Base-by-base conservation (phyloP, 2,329 filamentous ascomycete genomes). In the Cladophialophora bantiana region DNA sequence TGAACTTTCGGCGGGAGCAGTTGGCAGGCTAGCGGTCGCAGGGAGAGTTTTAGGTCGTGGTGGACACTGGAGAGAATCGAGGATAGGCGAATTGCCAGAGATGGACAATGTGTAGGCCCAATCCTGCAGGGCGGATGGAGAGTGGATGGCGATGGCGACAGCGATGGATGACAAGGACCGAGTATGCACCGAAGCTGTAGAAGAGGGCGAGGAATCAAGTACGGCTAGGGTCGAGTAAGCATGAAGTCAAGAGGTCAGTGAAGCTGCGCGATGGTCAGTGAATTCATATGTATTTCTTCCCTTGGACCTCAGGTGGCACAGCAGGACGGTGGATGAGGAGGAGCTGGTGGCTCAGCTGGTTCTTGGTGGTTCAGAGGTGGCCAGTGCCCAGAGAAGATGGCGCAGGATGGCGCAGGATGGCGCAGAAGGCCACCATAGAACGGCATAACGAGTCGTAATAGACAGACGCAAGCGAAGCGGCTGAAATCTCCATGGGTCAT, bases 271-370 rank as follows among this genome's bases (percentile, higher is more conserved):
- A 26, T 26, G 26, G 26, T 26, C 26, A 3, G 26, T 26, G 40
- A 42, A 42, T 10, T 42, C 40, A 42, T 42, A 26, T 26, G 26
- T 26, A 26, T 50, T 12, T 38, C 26, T 48, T 50, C 18, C 20
- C 35, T 48, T 26, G 26, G 26, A 3, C 26, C 26, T 56, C 52
- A 62, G 52, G 59, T 56, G 59, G 59, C 59, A 54, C 59, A 62
- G 48, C 45, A 20, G 58, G 18, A 6, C 38, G 40, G 1, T 60
- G 40, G 31, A 9, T 31, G 20, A n/a, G 40, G 58, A 45, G 7
- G 18, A 50, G 45, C 26, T 26, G 18, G 36, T 60, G 62, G 62
- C 62, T 65, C 62, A 60, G 62, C 62, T 48, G 26, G 36, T 60
- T 26, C 42, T 50, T 34, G 38, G 40, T 18, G 5, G 4, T 26